phyloP scores from a whole-genome alignment of 2,329 filamentous ascomycete genomes.

The Bipolaris oryzae region DNA sequence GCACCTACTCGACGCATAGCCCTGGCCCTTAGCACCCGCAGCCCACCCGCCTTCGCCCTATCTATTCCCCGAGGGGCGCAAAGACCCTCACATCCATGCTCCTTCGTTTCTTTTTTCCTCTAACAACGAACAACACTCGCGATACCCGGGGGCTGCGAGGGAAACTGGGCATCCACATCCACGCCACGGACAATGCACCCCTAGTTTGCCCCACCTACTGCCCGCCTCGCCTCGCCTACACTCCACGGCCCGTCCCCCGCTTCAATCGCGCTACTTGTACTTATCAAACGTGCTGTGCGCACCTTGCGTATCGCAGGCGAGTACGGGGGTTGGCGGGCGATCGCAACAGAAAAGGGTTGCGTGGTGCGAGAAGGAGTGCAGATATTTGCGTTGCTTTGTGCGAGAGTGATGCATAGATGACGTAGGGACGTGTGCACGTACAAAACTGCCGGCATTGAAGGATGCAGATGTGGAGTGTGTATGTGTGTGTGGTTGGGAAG shows the following conservation, averaged over 20 bases:
- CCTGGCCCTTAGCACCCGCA: too few relatives aligned
- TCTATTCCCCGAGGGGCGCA: too few relatives aligned
- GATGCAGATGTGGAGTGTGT: neutral
- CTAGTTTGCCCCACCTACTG: too few relatives aligned
- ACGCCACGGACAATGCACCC: too few relatives aligned
- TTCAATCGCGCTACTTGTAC: neutral
- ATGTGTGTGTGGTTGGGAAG: neutral
- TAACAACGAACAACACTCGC: too few relatives aligned
- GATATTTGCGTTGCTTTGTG: neutral
- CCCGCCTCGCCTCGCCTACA: neutral
- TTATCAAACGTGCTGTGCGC: neutral
- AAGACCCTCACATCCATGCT: too few relatives aligned
- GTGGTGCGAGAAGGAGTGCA: neutral
- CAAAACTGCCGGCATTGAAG: neutral
- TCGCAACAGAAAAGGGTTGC: neutral
- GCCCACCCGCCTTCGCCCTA: too few relatives aligned
- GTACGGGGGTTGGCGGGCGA: neutral
- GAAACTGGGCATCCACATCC: too few relatives aligned
- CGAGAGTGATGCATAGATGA: neutral
- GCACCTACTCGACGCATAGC: too few relatives aligned
- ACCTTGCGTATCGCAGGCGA: neutral
- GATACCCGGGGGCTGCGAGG: too few relatives aligned
- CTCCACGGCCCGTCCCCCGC: conserved; percentile 5
- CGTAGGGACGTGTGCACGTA: neutral
- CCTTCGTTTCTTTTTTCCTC: too few relatives aligned